These are phyloP conservation scores for Lachnellula hyalina DNA, from an alignment of 2,329 filamentous ascomycete genomes.

Conservation along the genomic window DNA sequence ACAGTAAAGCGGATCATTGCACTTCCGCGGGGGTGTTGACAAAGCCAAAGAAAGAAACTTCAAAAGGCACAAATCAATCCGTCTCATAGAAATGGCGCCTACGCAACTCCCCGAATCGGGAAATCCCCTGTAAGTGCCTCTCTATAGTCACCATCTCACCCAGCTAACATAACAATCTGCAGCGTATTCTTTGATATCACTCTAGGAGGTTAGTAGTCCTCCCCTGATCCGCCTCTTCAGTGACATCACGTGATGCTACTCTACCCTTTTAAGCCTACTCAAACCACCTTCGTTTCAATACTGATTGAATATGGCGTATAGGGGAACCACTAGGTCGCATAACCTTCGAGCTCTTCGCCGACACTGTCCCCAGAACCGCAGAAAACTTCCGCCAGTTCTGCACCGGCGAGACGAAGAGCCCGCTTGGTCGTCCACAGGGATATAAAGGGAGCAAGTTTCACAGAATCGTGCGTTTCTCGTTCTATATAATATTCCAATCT, in stretches of 20 bases:
- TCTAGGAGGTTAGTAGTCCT: conserved; percentile 58
- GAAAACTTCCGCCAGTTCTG: conserved; percentile 98
- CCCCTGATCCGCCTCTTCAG: conserved; percentile 2
- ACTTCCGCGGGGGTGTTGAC: background rate
- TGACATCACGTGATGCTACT: conserved; percentile 23
- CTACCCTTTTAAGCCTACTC: background rate
- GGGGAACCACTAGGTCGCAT: conserved; percentile 82
- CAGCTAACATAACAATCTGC: conserved; percentile 5
- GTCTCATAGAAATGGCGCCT: conserved; percentile 30
- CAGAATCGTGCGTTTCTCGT: conserved; percentile 63
- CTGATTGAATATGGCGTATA: conserved; percentile 32
- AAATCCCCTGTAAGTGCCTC: conserved; percentile 37
- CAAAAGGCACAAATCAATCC: background rate
- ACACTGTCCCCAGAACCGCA: conserved; percentile 79
- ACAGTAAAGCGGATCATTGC: background rate
- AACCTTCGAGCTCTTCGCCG: conserved; percentile 84
- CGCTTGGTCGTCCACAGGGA: conserved; percentile 72
- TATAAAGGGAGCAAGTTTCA: conserved; percentile 96
- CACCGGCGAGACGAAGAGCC: conserved; percentile 83
- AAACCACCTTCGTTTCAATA: conserved; percentile 5
- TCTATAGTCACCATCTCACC: conserved; percentile 11
- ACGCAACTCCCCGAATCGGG: conserved; percentile 38
- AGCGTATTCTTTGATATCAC: conserved; percentile 65
- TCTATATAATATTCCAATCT: background rate
- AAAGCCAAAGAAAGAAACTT: too few species aligned